phyloP scores from a whole-genome alignment of 345 rosid species.

The Syzygium grande region DNA sequence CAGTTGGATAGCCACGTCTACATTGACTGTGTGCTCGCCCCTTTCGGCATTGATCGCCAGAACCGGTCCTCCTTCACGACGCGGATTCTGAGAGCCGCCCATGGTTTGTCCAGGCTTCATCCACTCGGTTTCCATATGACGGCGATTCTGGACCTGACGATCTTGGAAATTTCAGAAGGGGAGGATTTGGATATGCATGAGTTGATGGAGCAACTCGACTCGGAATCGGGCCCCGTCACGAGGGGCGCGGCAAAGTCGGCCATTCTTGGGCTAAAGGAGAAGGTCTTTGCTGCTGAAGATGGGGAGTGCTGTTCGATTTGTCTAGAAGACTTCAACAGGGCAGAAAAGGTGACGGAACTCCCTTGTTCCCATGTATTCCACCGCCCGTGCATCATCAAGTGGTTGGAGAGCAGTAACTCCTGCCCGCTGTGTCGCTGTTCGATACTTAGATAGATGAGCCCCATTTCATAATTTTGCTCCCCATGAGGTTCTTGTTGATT shows the following conservation, averaged over 20 bases:
- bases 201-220: not conserved
- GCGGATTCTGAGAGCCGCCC: not conserved
- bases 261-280: not conserved
- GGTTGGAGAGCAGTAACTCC: not conserved
- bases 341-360: not conserved
- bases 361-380: not conserved
- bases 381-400: not conserved
- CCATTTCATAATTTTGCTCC: not conserved
- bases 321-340: not conserved
- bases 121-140: not conserved
- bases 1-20: not conserved
- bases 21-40: not conserved
- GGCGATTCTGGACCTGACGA: not conserved
- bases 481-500: not conserved
- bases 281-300: not conserved
- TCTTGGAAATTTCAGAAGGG: not conserved
- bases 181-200: not conserved
- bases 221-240: not conserved
- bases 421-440: not conserved
- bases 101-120: not conserved
- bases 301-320: not conserved
- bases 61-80: not conserved
- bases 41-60: not conserved
- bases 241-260: not conserved
- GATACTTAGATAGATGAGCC: not conserved